Base-by-base conservation (phyloP, 805 yeast species). In the Pichia phayaonensis region DNA sequence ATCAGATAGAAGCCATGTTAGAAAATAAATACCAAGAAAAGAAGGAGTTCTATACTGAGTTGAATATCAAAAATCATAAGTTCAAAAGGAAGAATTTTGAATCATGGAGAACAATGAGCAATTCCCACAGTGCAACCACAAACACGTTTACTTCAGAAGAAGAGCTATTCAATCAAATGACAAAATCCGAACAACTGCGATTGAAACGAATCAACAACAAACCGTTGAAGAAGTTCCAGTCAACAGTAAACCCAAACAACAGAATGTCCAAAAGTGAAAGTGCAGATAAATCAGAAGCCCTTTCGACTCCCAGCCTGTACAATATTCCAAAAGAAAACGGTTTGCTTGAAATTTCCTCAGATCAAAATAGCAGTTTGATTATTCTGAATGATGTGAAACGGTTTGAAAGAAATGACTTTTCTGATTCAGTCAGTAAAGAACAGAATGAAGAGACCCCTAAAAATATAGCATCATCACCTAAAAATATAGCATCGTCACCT, bases 81-180 rank as follows among this genome's bases (percentile, higher is more conserved):
- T 68, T 62, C 51, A 65, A 54, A 44, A 65, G 66, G 45, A 60
- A 47, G 39, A 58, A 53, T 34, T 69, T 69, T 44, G 53, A 50
- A 23, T 47, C 52, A 0, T 54, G 53, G 55, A 44, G 49, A 41
- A n/a, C 36, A 15, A 36, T 50, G 47, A 46, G 47, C 13, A 42
- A 42, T 34, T 50, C 53, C 0, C 42, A 27, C 20, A n/a, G 15
- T 11, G 20, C 23, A 2, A 22, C 47, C 2, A 50, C 41, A 5
- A 46, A 46, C 12, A 50, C 47, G 2, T 50, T 50, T 34, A 20
- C 23, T 0, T 43, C 46, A 2, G 53, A 50, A 13, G 53, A 50
- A 40, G 53, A 46, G 24, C 15, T 50, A 8, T 15, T 46, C 10
- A 8, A 39, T 10, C 42, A 43, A 8, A 29, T 50, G 10, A 18